phyloP scores from a whole-genome alignment of 495 filamentous ascomycete species.

The Annulohypoxylon nitens region DNA sequence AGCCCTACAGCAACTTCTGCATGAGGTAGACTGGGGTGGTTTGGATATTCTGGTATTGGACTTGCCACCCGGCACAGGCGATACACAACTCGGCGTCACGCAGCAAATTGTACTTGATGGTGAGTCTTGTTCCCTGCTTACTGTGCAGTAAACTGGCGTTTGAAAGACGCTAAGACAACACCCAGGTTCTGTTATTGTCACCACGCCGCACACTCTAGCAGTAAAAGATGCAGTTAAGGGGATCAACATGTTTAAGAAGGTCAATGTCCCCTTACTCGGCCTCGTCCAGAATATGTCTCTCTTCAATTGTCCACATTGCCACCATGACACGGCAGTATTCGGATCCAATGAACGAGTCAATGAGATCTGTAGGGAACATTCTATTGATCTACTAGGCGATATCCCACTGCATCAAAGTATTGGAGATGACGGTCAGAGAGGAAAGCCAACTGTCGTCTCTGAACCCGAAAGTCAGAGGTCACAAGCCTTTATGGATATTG shows the following conservation, averaged over 20 bases:
- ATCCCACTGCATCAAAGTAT: conserved; percentile 89
- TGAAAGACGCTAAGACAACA: conserved; percentile 9
- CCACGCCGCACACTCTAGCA: conserved; percentile 92
- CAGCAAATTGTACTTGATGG: conserved; percentile 91
- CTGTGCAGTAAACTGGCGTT: not conserved
- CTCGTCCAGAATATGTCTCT: conserved; percentile 96
- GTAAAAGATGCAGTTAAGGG: conserved; percentile 91
- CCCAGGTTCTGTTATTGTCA: conserved; percentile 84
- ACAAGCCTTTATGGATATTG: conserved; percentile 77
- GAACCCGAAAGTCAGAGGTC: conserved; percentile 80
- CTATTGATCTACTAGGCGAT: conserved; percentile 84
- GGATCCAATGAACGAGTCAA: conserved; percentile 66
- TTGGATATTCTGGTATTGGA: conserved; percentile 90
- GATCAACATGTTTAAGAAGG: conserved; percentile 89
- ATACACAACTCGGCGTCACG: conserved; percentile 91
- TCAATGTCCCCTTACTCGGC: conserved; percentile 81
- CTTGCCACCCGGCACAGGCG: conserved; percentile 93
- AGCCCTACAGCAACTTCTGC: conserved; percentile 92
- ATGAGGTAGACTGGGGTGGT: conserved; percentile 91
- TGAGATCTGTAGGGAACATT: conserved; percentile 65
- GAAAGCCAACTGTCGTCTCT: conserved; percentile 90
- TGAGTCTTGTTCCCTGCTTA: conserved; percentile 38
- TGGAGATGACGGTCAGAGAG: conserved; percentile 88
- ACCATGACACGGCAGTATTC: conserved; percentile 82
- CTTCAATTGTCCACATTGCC: conserved; percentile 85